Evolutionary conservation across 257 asterid genomes (phyloP).

Genomic region (Nicotiana otophora): DNA sequence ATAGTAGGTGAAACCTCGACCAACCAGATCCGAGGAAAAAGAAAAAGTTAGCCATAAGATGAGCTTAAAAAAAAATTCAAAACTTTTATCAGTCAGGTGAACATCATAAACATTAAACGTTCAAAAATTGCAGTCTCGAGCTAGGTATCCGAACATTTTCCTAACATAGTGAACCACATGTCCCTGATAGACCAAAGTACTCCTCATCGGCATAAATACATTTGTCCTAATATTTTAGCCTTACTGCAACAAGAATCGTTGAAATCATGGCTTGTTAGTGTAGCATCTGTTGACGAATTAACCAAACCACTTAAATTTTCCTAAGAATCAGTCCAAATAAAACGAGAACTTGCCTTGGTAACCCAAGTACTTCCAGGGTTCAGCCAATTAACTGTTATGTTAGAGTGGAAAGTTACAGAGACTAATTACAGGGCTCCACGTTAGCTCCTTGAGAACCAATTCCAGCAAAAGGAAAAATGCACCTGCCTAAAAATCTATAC

Average conservation of each 20-base stretch:
- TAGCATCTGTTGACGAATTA: background rate
- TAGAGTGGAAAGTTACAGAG: background rate
- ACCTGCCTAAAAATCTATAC: background rate
- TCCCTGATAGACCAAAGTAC: background rate
- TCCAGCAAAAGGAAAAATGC: background rate
- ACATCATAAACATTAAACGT: background rate
- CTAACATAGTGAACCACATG: background rate
- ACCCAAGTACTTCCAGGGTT: background rate
- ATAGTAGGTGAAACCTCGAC: background rate
- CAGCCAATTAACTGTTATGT: background rate
- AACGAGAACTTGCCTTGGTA: background rate
- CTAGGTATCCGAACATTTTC: background rate
- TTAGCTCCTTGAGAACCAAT: background rate
- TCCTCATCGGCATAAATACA: background rate
- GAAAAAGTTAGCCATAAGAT: background rate
- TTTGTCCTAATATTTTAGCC: background rate
- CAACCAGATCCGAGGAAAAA: background rate
- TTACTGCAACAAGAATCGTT: background rate
- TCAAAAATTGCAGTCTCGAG: background rate
- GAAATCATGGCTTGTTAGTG: background rate
- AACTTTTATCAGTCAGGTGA: background rate
- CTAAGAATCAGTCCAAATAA: background rate
- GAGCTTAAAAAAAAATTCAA: background rate
- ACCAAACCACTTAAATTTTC: background rate
- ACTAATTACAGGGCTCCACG: constrained; percentile 2